A percentile compares a stretch with the other conserved stretches of the same genome.
These are phyloP conservation scores for Mycena vulgaris DNA, from an alignment of 768 basidiomycete species.

Conservation along the genomic window DNA sequence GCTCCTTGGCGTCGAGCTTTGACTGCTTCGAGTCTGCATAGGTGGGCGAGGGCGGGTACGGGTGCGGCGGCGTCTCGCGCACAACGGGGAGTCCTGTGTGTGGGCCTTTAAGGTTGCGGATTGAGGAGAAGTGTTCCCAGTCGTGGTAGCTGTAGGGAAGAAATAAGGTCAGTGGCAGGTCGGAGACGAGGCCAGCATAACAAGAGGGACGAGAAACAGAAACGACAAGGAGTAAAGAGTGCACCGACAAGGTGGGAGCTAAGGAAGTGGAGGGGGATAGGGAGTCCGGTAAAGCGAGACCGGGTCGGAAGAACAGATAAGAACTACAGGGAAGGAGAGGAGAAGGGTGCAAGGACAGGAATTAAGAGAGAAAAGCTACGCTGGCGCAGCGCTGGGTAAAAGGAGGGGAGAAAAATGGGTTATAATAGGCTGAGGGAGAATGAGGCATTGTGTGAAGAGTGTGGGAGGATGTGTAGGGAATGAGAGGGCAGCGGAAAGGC, in stretches of 20 bases:
- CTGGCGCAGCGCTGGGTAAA: too few relatives aligned
- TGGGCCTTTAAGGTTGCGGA: slow-evolving; percentile 88
- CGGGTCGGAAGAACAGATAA: too few relatives aligned
- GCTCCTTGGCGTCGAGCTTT: slow-evolving; percentile 47
- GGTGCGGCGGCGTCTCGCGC: slow-evolving; percentile 60
- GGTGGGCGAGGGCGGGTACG: slow-evolving; percentile 48
- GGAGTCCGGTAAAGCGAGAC: too few relatives aligned
- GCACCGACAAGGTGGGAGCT: too few relatives aligned
- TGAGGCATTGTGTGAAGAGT: too few relatives aligned
- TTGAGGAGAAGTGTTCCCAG: slow-evolving; percentile 97
- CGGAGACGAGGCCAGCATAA: neutral
- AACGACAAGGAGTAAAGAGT: neutral
- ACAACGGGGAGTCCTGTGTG: slow-evolving; percentile 83
- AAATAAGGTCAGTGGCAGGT: slow-evolving; percentile 1
- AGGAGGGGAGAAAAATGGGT: too few relatives aligned
- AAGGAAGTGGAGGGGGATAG: too few relatives aligned
- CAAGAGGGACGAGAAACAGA: neutral
- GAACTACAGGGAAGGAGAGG: too few relatives aligned
- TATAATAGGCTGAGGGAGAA: too few relatives aligned
- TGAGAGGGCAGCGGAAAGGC: slow-evolving; percentile 1
- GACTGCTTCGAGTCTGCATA: slow-evolving; percentile 51
- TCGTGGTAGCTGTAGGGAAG: slow-evolving; percentile 79
- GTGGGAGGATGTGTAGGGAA: neutral
- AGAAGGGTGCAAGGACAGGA: too few relatives aligned
- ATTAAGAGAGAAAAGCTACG: too few relatives aligned